Percentiles rank a stretch among this genome's conserved stretches.
Evolutionary conservation across 75 land plant species (phyloP).

Genomic region (Chamaecyparis obtusa): DNA sequence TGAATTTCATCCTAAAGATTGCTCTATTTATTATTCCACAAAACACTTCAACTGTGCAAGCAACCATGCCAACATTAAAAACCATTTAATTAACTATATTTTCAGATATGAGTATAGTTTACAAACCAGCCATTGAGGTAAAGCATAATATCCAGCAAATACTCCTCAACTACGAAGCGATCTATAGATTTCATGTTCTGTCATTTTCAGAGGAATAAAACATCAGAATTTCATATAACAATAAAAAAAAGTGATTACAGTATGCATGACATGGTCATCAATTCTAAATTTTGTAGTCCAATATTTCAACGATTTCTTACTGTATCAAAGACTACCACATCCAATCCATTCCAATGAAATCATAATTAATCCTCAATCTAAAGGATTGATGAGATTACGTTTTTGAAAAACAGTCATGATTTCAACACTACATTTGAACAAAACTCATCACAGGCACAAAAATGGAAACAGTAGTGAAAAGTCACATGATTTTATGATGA

Average conservation of each 20-base stretch:
- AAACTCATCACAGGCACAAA: too few relatives aligned
- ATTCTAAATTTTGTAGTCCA: not conserved
- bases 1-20: not conserved
- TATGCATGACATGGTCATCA: not conserved
- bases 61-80: not conserved
- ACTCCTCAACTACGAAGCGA: slow-evolving; percentile 93
- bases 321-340: not conserved
- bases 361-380: not conserved
- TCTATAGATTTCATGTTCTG: slow-evolving; percentile 90
- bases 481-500: too few relatives aligned
- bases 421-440: too few relatives aligned
- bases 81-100: not conserved
- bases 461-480: too few relatives aligned
- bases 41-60: not conserved
- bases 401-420: not conserved
- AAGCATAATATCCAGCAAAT: slow-evolving; percentile 88
- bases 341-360: not conserved
- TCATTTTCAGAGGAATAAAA: slow-evolving; percentile 6
- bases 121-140: slow-evolving; percentile 95
- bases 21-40: not conserved
- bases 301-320: not conserved
- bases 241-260: not conserved
- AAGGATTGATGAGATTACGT: not conserved
- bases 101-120: slow-evolving; percentile 2
- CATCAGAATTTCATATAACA: not conserved